Conservation (phyloP, 148 eudicot species). For the Tetragonia tetragonoides region DNA sequence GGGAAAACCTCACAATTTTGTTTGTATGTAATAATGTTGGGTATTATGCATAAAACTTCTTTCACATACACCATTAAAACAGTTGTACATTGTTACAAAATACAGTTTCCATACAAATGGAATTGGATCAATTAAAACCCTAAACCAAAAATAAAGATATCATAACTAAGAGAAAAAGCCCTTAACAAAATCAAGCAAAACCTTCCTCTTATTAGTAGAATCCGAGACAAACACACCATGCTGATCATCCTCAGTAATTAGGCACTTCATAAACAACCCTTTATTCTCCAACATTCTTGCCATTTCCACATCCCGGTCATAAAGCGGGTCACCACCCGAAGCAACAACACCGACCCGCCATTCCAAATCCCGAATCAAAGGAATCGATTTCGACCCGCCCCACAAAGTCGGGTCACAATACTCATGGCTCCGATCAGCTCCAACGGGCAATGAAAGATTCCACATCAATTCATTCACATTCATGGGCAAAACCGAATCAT, state of each 20-base stretch:
- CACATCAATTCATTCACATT: slow-evolving; percentile 35
- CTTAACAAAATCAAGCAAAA: slow-evolving; percentile 10
- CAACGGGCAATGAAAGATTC: slow-evolving; percentile 48
- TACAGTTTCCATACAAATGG: too few species aligned
- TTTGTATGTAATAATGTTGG: too few species aligned
- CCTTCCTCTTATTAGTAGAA: slow-evolving; percentile 12
- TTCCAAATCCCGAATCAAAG: slow-evolving; percentile 20
- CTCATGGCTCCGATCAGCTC: slow-evolving; percentile 42
- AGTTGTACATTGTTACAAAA: too few species aligned
- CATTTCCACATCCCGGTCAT: slow-evolving; percentile 40
- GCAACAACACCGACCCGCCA: slow-evolving; percentile 36
- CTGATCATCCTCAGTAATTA: slow-evolving; percentile 36
- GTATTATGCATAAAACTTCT: too few species aligned
- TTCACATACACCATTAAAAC: too few species aligned
- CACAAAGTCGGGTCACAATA: slow-evolving; percentile 41
- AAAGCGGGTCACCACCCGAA: slow-evolving; percentile 34
- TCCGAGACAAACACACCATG: slow-evolving; percentile 47
- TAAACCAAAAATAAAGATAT: too few species aligned
- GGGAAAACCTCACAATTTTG: too few species aligned
- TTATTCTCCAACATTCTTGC: slow-evolving; percentile 31
- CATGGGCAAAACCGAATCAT: slow-evolving; percentile 32
- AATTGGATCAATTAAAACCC: too few species aligned
- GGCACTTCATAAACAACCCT: slow-evolving; percentile 25
- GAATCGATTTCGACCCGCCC: slow-evolving; percentile 14
- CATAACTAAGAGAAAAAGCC: background rate